Conservation (phyloP, 768 basidiomycete genomes). For the Rhizopogon salebrosus region DNA sequence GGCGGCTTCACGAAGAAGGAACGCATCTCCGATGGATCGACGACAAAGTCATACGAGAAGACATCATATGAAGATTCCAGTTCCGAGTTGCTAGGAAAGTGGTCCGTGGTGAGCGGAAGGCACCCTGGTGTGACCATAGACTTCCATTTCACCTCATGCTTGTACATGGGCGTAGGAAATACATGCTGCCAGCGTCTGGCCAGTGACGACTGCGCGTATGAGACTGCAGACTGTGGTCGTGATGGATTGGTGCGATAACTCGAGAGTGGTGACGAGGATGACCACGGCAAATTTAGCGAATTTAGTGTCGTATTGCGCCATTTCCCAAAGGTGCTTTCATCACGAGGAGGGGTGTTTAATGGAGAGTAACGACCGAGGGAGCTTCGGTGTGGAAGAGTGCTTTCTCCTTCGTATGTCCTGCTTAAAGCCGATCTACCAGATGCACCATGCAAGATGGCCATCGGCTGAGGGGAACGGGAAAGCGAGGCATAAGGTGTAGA, state of each 20-base stretch:
- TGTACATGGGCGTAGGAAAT: slow-evolving; percentile 64
- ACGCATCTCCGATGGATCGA: slow-evolving; percentile 78
- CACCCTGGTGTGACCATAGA: slow-evolving; percentile 81
- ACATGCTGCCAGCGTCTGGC: slow-evolving; percentile 89
- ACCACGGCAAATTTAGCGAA: slow-evolving; percentile 34
- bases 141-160: slow-evolving; percentile 91
- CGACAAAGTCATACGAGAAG: slow-evolving; percentile 83
- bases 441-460: slow-evolving; percentile 33
- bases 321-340: slow-evolving; percentile 46
- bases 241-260: slow-evolving; percentile 58
- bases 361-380: slow-evolving; percentile 57
- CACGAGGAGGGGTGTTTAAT: slow-evolving; percentile 62
- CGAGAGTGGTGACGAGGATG: slow-evolving; percentile 41
- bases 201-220: slow-evolving; percentile 65
- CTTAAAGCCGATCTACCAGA: slow-evolving; percentile 42
- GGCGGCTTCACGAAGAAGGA: slow-evolving; percentile 82
- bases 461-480: slow-evolving; percentile 36
- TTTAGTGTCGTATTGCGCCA: slow-evolving; percentile 48
- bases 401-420: slow-evolving; percentile 58
- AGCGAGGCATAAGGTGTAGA: slow-evolving; percentile 25
- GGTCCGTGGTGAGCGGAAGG: slow-evolving; percentile 86
- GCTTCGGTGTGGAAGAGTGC: slow-evolving; percentile 37
- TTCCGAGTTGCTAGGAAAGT: slow-evolving; percentile 74
- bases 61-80: slow-evolving; percentile 75
- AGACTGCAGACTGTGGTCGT: slow-evolving; percentile 49